Percentiles rank a stretch among this genome's conserved stretches.
phyloP scores from a whole-genome alignment of 441 rosid species.

The Gossypium davidsonii region DNA sequence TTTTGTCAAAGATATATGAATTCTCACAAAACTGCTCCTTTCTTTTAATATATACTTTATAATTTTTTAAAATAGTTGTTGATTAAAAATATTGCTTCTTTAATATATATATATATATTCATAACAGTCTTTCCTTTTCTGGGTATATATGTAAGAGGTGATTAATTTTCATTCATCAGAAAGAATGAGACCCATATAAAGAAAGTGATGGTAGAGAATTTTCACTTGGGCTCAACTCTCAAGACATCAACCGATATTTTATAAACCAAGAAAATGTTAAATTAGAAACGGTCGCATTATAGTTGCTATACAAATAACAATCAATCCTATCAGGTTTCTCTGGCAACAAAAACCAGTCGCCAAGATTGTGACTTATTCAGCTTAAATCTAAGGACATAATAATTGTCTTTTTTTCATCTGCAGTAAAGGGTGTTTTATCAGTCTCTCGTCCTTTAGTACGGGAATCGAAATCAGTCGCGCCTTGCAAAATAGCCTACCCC shows the following conservation, averaged over 20 bases:
- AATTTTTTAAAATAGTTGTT: too few species aligned
- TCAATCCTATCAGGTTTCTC: conserved; percentile 12
- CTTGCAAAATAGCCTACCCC: background rate
- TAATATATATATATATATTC: too few species aligned
- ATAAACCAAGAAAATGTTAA: conserved; percentile 13
- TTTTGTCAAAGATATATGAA: too few species aligned
- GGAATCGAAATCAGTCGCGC: conserved; percentile 7
- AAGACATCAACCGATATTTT: background rate
- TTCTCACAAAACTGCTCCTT: too few species aligned
- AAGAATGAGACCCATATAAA: background rate
- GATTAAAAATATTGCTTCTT: too few species aligned
- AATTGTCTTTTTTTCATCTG: conserved; percentile 25
- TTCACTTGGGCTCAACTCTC: background rate
- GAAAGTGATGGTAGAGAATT: too few species aligned
- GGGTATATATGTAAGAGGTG: background rate
- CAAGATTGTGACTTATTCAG: conserved; percentile 11
- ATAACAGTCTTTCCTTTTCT: background rate
- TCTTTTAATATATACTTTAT: too few species aligned
- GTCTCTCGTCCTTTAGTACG: conserved; percentile 6
- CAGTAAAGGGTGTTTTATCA: background rate
- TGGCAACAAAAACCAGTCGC: conserved; percentile 14
- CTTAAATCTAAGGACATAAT: conserved; percentile 18
- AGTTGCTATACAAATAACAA: background rate
- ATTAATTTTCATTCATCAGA: background rate
- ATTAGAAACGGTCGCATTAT: conserved; percentile 3